phyloP scores from a whole-genome alignment of 106 monocot genomes.

The Posidonia australis region DNA sequence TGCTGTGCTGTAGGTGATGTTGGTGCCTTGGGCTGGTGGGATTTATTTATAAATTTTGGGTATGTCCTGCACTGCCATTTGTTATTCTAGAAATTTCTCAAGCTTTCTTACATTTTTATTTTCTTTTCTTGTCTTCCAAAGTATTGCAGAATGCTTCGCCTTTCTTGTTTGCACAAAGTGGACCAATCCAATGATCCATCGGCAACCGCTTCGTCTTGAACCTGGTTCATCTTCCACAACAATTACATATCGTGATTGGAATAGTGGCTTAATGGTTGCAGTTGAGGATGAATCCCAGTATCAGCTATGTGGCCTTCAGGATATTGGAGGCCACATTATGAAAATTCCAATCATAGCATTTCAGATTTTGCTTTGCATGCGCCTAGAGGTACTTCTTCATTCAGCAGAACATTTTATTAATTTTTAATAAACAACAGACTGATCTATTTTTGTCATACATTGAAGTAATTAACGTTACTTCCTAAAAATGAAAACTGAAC shows the following conservation, averaged over 20 bases:
- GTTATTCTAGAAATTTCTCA: background rate
- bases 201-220: slow-evolving; percentile 40
- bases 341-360: slow-evolving; percentile 81
- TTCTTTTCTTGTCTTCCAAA: background rate
- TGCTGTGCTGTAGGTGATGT: slow-evolving; percentile 63
- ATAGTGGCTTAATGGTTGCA: slow-evolving; percentile 54
- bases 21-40: slow-evolving; percentile 93
- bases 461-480: background rate
- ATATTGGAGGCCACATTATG: slow-evolving; percentile 94
- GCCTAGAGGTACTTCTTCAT: slow-evolving; percentile 47
- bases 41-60: slow-evolving; percentile 97
- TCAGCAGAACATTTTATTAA: background rate
- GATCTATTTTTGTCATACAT: background rate
- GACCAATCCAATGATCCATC: slow-evolving; percentile 95
- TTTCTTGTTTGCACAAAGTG: slow-evolving; percentile 98
- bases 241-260: slow-evolving; percentile 70
- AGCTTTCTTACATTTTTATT: background rate
- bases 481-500: too few species aligned
- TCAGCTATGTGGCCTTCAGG: slow-evolving; percentile 62
- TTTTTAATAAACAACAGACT: background rate
- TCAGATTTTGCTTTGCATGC: slow-evolving; percentile 86
- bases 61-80: slow-evolving; percentile 20
- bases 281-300: slow-evolving; percentile 63
- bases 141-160: slow-evolving; percentile 94
- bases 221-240: slow-evolving; percentile 71